These are phyloP conservation scores for Dacryopinax primogenitus DNA, from an alignment of 768 basidiomycete genomes.

Conservation along the genomic window DNA sequence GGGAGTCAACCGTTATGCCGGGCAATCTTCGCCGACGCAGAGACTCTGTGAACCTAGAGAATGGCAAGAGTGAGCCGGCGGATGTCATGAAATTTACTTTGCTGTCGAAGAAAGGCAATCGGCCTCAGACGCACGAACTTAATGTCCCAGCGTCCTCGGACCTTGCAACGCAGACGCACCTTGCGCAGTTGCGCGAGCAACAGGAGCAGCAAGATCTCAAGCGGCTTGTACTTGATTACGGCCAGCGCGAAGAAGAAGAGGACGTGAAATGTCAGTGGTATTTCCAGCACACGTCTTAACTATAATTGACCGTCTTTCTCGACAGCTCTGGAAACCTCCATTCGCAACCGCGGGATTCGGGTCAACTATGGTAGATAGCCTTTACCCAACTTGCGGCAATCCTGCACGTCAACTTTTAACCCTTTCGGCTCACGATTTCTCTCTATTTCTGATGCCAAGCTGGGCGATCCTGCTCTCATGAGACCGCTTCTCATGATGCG, in stretches of 20 bases:
- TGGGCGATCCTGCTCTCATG: neutral
- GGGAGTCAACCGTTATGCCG: conserved; percentile 75
- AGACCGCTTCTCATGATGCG: neutral
- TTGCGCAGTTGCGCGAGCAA: conserved; percentile 85
- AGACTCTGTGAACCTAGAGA: conserved; percentile 41
- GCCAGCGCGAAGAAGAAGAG: conserved; percentile 61
- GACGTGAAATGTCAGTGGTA: conserved; percentile 17
- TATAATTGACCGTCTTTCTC: neutral
- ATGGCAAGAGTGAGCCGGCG: conserved; percentile 26
- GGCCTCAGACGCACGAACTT: conserved; percentile 60
- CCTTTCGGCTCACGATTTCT: conserved; percentile 6
- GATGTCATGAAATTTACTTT: conserved; percentile 82
- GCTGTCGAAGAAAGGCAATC: conserved; percentile 78
- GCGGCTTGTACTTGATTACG: conserved; percentile 82
- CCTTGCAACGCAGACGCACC: conserved; percentile 78
- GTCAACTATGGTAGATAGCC: conserved; percentile 11
- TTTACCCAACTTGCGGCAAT: neutral
- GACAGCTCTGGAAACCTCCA: conserved; percentile 11
- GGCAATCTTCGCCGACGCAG: conserved; percentile 38
- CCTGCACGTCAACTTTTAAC: neutral
- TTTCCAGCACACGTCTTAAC: neutral
- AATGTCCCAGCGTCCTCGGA: conserved; percentile 79
- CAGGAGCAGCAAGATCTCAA: conserved; percentile 96
- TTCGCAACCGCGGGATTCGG: conserved; percentile 12
- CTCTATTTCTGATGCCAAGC: conserved; percentile 1